Evolutionary conservation across 306 rosid species (phyloP).

Genomic region (Abrus pulchellus): DNA sequence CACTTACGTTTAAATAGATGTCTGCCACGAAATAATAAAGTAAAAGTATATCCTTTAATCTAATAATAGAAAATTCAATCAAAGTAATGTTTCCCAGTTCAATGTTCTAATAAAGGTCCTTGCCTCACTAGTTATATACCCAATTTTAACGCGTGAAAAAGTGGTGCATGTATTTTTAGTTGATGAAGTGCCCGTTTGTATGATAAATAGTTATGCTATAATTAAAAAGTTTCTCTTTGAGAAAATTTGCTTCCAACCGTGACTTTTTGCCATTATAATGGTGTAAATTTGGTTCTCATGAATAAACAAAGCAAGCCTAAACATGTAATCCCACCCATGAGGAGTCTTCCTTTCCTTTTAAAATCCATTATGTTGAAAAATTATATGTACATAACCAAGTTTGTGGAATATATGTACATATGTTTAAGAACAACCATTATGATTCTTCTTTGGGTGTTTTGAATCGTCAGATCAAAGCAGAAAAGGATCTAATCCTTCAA

Average conservation of each 20-base stretch:
- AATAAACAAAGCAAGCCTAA: too few species aligned
- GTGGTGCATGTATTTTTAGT: too few species aligned
- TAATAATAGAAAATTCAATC: background rate
- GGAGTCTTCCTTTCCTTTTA: background rate
- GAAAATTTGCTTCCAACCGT: too few species aligned
- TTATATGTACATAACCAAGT: background rate
- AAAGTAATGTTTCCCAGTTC: background rate
- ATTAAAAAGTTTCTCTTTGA: too few species aligned
- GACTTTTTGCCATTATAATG: too few species aligned
- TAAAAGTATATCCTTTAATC: too few species aligned
- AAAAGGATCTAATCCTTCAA: background rate
- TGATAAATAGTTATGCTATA: too few species aligned
- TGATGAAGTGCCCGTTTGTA: too few species aligned
- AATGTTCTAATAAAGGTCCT: background rate
- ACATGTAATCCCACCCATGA: too few species aligned
- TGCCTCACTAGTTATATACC: background rate
- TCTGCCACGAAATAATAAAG: too few species aligned
- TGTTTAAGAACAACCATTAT: background rate
- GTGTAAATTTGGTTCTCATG: too few species aligned
- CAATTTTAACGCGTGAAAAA: constrained; percentile 5
- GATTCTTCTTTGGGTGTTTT: background rate
- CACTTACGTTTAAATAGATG: too few species aligned
- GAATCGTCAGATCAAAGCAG: background rate
- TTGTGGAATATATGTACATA: constrained; percentile 9
- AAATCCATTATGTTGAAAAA: background rate